phyloP scores from a whole-genome alignment of 495 filamentous ascomycete species.

The Articulospora tetracladia region DNA sequence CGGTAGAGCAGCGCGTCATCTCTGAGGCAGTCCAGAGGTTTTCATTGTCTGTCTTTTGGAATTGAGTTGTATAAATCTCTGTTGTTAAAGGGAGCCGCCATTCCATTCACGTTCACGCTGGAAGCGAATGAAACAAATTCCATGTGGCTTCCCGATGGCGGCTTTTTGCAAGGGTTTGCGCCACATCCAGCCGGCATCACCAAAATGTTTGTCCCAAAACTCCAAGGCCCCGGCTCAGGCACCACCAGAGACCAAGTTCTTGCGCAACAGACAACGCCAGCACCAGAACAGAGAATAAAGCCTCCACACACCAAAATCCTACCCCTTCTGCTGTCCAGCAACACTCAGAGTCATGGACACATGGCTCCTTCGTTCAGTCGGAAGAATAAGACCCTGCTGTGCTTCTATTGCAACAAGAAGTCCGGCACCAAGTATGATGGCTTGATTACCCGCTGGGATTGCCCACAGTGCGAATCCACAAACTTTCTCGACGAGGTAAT shows the following conservation, averaged over 20 bases:
- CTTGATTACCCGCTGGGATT: conserved; percentile 56
- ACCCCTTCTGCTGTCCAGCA: too few species aligned
- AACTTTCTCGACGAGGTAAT: conserved; percentile 73
- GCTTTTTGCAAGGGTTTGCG: too few species aligned
- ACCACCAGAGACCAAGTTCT: neutral
- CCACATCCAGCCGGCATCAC: neutral
- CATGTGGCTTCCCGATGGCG: too few species aligned
- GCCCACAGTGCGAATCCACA: conserved; percentile 69
- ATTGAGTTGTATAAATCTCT: too few species aligned
- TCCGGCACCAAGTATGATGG: conserved; percentile 51
- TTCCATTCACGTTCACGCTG: too few species aligned
- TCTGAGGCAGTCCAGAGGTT: too few species aligned
- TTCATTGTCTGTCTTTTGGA: too few species aligned
- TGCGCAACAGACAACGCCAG: neutral
- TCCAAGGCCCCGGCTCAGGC: neutral
- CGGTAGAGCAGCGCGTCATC: too few species aligned
- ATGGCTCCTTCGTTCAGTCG: conserved; percentile 45
- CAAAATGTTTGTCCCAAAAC: neutral
- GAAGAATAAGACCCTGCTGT: conserved; percentile 49
- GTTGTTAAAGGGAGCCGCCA: too few species aligned
- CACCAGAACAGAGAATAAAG: neutral
- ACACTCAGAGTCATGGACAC: conserved; percentile 24
- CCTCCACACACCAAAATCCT: neutral
- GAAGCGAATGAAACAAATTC: too few species aligned
- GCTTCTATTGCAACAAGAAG: conserved; percentile 72